Evolutionary conservation across 345 rosid species (phyloP), one percentile per base, ranked within the genome.

Genomic region (Lumnitzera racemosa): DNA sequence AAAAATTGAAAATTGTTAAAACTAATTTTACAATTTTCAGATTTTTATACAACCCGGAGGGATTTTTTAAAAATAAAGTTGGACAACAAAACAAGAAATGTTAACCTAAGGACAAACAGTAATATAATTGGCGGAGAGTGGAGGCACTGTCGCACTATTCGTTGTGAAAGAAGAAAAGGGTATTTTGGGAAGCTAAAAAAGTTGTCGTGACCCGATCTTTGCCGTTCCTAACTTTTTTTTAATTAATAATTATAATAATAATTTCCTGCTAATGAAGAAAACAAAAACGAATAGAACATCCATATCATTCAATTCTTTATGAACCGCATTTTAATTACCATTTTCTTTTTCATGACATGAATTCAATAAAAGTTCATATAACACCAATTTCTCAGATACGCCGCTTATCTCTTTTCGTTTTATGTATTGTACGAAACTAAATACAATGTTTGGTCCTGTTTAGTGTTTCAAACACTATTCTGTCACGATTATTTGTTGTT

Each of bases 151-250:
- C 43, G 7, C 43, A 36, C 43, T 3, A 36, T 6, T 16, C 49
- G 60, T 43, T 41, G 25, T 16, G 23, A 49, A 6, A 10, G 27
- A 41, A 57, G 60, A 36, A 36, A 36, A 36, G 60, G 60, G 60
- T 48, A 25, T 41, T 41, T 57, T 57, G 60, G 60, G 49, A 36
- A 56, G 27, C 25, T 16, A 11, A 1, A 46, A 48, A 57, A 36
- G 46, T 16, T 36, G 60, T 43, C 24, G 60, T 36, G 43, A 9
- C 49, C 15, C 41, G 60, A 57, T 49, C 49, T 57, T 36, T 41
- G 60, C 49, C 48, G 60, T 24, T 17, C 23, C 49, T 1, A 36
- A 36, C 11, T 11, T 57, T 57, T 57, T 41, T 57, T 17, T 57
- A 16, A 11, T 56, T 29, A 3, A 29, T 29, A 3, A 3, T 29